phyloP scores from a whole-genome alignment of 495 filamentous ascomycete genomes.

The Evernia prunastri region DNA sequence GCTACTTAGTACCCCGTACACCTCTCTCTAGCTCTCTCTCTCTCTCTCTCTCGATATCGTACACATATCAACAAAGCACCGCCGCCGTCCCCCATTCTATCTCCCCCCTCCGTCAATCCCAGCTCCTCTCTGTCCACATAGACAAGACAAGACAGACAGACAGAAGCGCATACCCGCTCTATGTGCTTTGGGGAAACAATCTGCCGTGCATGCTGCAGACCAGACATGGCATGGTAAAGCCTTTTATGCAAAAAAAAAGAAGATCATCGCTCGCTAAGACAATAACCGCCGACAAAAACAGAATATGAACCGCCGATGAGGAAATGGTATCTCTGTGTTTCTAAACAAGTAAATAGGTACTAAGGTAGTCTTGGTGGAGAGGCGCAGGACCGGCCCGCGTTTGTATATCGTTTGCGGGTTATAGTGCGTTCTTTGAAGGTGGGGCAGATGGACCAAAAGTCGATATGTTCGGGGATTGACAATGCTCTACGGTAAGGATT shows the following conservation, averaged over 20 bases:
- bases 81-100: not conserved
- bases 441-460: not conserved
- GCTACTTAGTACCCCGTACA: not conserved
- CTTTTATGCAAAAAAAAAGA: constrained; percentile 13
- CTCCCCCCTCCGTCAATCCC: not conserved
- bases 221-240: not conserved
- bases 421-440: not conserved
- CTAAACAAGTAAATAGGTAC: constrained; percentile 1
- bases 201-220: not conserved
- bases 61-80: not conserved
- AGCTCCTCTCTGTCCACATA: not conserved
- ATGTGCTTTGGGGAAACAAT: not conserved
- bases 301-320: constrained; percentile 6
- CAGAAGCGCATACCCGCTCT: not conserved
- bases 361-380: not conserved
- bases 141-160: no score
- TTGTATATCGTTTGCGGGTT: not conserved
- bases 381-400: not conserved
- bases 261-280: constrained; percentile 10
- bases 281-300: constrained; percentile 2
- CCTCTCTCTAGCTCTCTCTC: not conserved
- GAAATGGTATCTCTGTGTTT: constrained; percentile 14
- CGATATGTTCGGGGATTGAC: not conserved
- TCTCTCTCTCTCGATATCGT: not conserved
- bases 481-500: not conserved